Percentiles rank a stretch among this genome's conserved stretches.
Evolutionary conservation across 495 filamentous ascomycete genomes (phyloP).

Genomic region (Penicillium soppii): DNA sequence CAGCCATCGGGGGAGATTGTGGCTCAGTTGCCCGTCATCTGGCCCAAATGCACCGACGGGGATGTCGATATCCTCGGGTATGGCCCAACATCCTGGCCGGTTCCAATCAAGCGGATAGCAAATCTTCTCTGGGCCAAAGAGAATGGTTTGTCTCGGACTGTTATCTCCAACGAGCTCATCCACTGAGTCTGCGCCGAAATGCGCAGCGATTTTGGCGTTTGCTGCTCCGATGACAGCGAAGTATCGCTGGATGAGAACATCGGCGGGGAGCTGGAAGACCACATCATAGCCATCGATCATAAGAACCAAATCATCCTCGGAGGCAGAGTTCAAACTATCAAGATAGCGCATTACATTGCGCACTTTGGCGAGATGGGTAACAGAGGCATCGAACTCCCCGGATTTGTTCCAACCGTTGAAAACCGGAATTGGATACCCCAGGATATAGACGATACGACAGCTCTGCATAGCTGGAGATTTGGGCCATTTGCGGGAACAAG

Average conservation of each 20-base stretch:
- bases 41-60: constrained; percentile 12
- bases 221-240: constrained; percentile 9
- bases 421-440: constrained; percentile 14
- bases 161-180: not conserved
- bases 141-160: constrained; percentile 9
- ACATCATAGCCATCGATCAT: constrained; percentile 19
- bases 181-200: constrained; percentile 1
- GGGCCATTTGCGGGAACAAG: constrained; percentile 9
- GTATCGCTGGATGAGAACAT: constrained; percentile 17
- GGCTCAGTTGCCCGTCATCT: constrained; percentile 5
- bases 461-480: constrained; percentile 13
- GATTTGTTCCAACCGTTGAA: constrained; percentile 19
- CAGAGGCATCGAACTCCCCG: constrained; percentile 13
- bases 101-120: constrained; percentile 12
- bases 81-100: constrained; percentile 15
- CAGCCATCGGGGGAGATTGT: constrained; percentile 12
- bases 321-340: constrained; percentile 3
- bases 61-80: constrained; percentile 9
- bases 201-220: constrained; percentile 8
- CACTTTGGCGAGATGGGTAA: constrained; percentile 16
- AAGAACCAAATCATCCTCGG: constrained; percentile 17
- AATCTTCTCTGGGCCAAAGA: constrained; percentile 17
- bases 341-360: constrained; percentile 16
- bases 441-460: constrained; percentile 8
- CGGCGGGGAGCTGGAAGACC: constrained; percentile 12